Evolutionary conservation across 441 rosid species (phyloP).

Genomic region (Arabidopsis lyrata): DNA sequence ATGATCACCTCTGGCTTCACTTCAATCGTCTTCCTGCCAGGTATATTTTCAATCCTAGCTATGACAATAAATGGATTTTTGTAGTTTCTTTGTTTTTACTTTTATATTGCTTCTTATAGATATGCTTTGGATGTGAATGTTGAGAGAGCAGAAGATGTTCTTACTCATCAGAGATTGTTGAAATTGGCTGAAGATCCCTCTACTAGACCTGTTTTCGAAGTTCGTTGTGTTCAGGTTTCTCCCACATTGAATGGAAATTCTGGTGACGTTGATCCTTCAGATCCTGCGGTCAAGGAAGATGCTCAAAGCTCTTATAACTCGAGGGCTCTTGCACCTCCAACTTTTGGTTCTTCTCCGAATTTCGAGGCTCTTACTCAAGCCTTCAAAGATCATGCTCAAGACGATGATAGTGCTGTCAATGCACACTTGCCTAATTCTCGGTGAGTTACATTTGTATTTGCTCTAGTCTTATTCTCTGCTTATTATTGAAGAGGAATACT

Average conservation of each 20-base stretch:
- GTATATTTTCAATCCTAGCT: conserved; percentile 27
- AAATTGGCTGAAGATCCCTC: conserved; percentile 80
- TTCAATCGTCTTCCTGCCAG: conserved; percentile 96
- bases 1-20: conserved; percentile 96
- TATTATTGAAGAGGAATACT: neutral
- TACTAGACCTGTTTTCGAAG: conserved; percentile 82
- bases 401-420: conserved; percentile 65
- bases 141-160: conserved; percentile 96
- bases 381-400: conserved; percentile 58
- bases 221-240: conserved; percentile 88
- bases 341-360: conserved; percentile 92
- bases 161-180: conserved; percentile 76
- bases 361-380: conserved; percentile 70
- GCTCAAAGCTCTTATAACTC: conserved; percentile 71
- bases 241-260: conserved; percentile 56
- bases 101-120: conserved; percentile 45
- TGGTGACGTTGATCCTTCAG: conserved; percentile 53
- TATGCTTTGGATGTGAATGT: conserved; percentile 95
- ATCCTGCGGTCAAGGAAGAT: conserved; percentile 71
- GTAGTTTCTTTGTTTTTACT: too few relatives aligned
- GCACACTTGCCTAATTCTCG: conserved; percentile 46
- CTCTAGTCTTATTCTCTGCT: conserved; percentile 16
- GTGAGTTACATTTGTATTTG: conserved; percentile 29
- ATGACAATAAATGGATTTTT: neutral
- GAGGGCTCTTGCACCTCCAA: conserved; percentile 83